phyloP scores from a whole-genome alignment of 306 rosid species.

The Cicer bijugum region DNA sequence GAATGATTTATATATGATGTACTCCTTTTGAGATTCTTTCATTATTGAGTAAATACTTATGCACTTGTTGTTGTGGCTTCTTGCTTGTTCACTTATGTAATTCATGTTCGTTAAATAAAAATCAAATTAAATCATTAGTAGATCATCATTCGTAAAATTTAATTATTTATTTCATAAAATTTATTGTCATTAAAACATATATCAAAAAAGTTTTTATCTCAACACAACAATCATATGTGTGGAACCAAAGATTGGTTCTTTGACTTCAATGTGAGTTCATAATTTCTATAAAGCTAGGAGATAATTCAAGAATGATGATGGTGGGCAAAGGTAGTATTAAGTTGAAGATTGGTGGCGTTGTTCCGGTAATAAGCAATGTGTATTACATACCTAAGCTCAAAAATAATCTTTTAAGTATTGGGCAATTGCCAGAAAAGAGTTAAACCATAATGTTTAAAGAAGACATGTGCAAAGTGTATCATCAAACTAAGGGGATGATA shows the following conservation, averaged over 20 bases:
- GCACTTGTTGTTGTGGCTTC: too few species aligned
- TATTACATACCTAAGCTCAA: neutral
- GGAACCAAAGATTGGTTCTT: neutral
- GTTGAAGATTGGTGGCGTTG: neutral
- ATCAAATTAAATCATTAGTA: too few species aligned
- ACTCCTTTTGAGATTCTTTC: too few species aligned
- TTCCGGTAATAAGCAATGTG: neutral
- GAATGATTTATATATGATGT: too few species aligned
- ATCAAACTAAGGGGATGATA: neutral
- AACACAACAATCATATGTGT: neutral
- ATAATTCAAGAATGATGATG: neutral
- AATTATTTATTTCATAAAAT: too few species aligned
- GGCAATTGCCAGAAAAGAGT: neutral
- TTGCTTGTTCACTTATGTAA: too few species aligned
- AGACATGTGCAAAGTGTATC: neutral
- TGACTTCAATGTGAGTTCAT: neutral
- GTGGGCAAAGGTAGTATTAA: neutral
- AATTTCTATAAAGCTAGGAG: neutral
- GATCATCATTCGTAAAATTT: too few species aligned
- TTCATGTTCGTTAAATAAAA: too few species aligned
- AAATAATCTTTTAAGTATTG: neutral
- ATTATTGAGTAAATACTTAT: too few species aligned
- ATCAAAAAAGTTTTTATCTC: too few species aligned
- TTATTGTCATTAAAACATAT: too few species aligned
- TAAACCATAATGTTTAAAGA: neutral